Percentiles rank a stretch among this genome's conserved stretches.
phyloP scores from a whole-genome alignment of 2,329 filamentous ascomycete species.

The Mycosphaerella arachidis region DNA sequence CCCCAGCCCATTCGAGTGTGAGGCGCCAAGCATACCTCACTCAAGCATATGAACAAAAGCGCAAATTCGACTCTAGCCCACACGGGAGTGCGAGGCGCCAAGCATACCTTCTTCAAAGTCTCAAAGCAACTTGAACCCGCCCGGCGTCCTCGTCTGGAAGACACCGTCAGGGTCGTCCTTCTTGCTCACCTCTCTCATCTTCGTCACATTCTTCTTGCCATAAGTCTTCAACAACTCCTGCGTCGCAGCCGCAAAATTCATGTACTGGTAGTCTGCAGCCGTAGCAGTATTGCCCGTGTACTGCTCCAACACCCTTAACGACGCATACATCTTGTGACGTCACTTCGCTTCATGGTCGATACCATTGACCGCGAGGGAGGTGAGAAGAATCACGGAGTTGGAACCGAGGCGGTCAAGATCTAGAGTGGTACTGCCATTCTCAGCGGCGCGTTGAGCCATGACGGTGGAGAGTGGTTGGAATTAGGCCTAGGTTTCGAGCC shows the following conservation, averaged over 20 bases:
- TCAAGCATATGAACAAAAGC: too few relatives aligned
- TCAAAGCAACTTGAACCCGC: conserved; percentile 38
- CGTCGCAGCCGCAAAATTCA: conserved; percentile 46
- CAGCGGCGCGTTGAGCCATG: conserved; percentile 28
- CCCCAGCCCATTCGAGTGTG: too few relatives aligned
- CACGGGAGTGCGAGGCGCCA: too few relatives aligned
- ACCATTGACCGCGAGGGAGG: conserved; percentile 19
- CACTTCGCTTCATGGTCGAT: conserved; percentile 27
- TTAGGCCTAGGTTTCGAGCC: conserved; percentile 25
- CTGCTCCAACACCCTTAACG: conserved; percentile 1
- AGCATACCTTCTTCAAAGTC: too few relatives aligned
- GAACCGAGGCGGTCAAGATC: conserved; percentile 33
- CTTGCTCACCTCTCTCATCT: conserved; percentile 32
- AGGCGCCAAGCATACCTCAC: too few relatives aligned
- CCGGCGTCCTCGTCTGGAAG: conserved; percentile 40
- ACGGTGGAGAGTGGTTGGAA: conserved; percentile 21
- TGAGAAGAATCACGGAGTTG: conserved; percentile 29
- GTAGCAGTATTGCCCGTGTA: conserved; percentile 5
- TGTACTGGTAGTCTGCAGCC: conserved; percentile 37
- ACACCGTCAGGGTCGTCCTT: conserved; percentile 41
- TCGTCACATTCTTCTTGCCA: conserved; percentile 35
- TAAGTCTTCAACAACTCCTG: conserved; percentile 43
- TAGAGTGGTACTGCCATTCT: conserved; percentile 34
- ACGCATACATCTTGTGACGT: background rate
- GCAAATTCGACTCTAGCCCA: too few relatives aligned